Evolutionary conservation across 345 rosid species (phyloP).

Genomic region (Hypericum androsaemum): DNA sequence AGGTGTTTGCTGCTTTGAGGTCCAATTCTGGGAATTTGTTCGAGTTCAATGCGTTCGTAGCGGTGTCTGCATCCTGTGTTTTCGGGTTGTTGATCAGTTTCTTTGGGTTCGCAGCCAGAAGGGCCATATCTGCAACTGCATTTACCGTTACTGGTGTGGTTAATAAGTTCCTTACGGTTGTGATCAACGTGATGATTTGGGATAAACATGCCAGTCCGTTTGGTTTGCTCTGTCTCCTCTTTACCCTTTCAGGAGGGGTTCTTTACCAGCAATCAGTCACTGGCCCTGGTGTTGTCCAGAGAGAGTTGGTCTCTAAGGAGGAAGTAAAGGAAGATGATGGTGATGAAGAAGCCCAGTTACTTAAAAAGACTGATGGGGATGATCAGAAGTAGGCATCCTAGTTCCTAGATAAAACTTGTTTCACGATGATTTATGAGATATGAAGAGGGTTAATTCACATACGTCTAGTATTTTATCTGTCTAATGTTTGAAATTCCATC

Average conservation of each 20-base stretch:
- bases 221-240: constrained; percentile 78
- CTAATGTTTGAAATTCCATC: too few species aligned
- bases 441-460: too few species aligned
- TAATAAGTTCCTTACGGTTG: constrained; percentile 90
- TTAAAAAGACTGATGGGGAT: constrained; percentile 16
- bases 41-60: constrained; percentile 45
- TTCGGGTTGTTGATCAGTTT: constrained; percentile 90
- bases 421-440: too few species aligned
- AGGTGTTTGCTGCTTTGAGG: constrained; percentile 51
- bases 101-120: constrained; percentile 93
- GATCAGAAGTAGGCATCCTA: constrained; percentile 24
- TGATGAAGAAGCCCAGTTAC: constrained; percentile 23
- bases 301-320: constrained; percentile 33
- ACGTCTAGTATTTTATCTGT: too few species aligned
- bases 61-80: constrained; percentile 73
- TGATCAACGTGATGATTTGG: constrained; percentile 90
- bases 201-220: constrained; percentile 90
- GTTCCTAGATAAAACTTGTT: too few species aligned
- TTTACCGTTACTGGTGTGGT: constrained; percentile 98
- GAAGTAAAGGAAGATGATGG: constrained; percentile 17
- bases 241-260: constrained; percentile 81
- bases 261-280: constrained; percentile 94
- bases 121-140: constrained; percentile 88
- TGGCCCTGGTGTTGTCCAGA: constrained; percentile 22
- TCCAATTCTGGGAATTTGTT: constrained; percentile 49